Conservation (phyloP, 352 stramenopile species). For the Phytophthora citricola region DNA sequence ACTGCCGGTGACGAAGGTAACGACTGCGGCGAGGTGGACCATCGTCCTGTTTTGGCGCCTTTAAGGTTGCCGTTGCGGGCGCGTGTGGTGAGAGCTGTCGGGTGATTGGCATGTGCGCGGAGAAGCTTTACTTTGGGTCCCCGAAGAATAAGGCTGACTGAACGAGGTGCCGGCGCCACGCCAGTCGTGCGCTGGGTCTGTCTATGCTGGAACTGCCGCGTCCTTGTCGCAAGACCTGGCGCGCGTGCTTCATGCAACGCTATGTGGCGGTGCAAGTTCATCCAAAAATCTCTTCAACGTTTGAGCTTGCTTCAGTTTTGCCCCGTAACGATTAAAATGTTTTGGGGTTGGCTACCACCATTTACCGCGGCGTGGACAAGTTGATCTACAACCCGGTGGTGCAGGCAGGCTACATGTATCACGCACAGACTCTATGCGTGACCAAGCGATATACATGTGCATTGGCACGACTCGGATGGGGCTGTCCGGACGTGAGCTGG, state of each 20-base stretch:
- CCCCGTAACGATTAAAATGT: background rate
- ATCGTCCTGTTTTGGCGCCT: constrained; percentile 16
- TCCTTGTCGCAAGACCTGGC: constrained; percentile 20
- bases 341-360: background rate
- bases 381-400: too few species aligned
- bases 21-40: background rate
- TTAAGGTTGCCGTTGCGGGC: constrained; percentile 3
- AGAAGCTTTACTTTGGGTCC: constrained; percentile 4
- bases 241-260: constrained; percentile 4
- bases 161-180: constrained; percentile 11
- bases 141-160: constrained; percentile 15
- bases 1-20: constrained; percentile 9
- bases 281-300: background rate
- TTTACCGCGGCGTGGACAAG: too few species aligned
- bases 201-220: constrained; percentile 29
- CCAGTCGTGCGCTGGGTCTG: constrained; percentile 22
- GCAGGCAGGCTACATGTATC: too few species aligned
- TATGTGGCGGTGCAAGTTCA: background rate
- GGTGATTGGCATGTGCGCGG: constrained; percentile 8
- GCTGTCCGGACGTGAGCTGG: too few species aligned
- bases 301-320: background rate
- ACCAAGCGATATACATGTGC: background rate
- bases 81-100: constrained; percentile 19
- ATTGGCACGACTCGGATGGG: too few species aligned
- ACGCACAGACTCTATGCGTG: too few species aligned